Conservation (phyloP, 1,139 yeast species). For the Yamadazyma sp. region DNA sequence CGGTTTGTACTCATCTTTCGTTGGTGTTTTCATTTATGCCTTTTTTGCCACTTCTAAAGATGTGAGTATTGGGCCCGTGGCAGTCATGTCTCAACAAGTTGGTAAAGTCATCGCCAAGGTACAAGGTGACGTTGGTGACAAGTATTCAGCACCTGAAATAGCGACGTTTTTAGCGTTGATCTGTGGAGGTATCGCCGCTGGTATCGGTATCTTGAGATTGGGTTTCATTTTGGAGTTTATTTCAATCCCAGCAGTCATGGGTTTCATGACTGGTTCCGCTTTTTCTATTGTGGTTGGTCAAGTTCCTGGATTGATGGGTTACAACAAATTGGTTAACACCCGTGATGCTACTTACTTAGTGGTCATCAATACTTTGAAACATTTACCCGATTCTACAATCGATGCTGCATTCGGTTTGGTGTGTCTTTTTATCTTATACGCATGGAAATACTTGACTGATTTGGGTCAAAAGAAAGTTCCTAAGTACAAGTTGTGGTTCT, state of each 20-base stretch:
- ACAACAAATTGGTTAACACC: slow-evolving; percentile 62
- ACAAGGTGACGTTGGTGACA: slow-evolving; percentile 34
- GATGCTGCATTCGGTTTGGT: slow-evolving; percentile 92
- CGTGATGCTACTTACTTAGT: slow-evolving; percentile 70
- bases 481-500: slow-evolving; percentile 53
- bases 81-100: slow-evolving; percentile 90
- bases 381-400: slow-evolving; percentile 61
- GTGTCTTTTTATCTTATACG: slow-evolving; percentile 64
- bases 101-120: slow-evolving; percentile 75
- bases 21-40: slow-evolving; percentile 86
- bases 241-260: slow-evolving; percentile 90
- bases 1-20: slow-evolving; percentile 88
- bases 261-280: slow-evolving; percentile 95
- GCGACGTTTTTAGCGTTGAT: slow-evolving; percentile 79
- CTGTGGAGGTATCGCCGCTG: slow-evolving; percentile 84
- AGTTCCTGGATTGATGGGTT: slow-evolving; percentile 86
- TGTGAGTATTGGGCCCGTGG: slow-evolving; percentile 95
- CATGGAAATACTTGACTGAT: slow-evolving; percentile 60
- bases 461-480: slow-evolving; percentile 68
- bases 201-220: slow-evolving; percentile 76
- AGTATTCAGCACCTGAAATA: slow-evolving; percentile 60
- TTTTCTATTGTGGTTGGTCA: slow-evolving; percentile 80
- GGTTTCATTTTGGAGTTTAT: slow-evolving; percentile 90
- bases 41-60: slow-evolving; percentile 94
- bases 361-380: slow-evolving; percentile 69